Evolutionary conservation across 2,329 filamentous ascomycete species (phyloP).

Genomic region (Pleurostoma richardsiae): DNA sequence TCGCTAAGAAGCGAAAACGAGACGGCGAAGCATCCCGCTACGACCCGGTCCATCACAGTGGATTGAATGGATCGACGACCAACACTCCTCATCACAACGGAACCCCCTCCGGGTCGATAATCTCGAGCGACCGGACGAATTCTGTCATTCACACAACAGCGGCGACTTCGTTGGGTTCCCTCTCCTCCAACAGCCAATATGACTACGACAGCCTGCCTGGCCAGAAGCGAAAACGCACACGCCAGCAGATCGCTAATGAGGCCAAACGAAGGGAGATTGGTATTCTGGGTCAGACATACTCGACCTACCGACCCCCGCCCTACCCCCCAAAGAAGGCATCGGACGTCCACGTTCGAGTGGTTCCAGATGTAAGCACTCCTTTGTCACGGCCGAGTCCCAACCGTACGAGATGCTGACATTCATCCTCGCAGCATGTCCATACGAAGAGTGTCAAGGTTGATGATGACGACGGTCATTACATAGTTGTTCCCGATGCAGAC

Average conservation of each 20-base stretch:
- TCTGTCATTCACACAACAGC: conserved; percentile 81
- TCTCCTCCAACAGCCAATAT: conserved; percentile 57
- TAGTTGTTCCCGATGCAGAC: conserved; percentile 80
- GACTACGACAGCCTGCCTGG: conserved; percentile 65
- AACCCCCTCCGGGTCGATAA: conserved; percentile 63
- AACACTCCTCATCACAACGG: conserved; percentile 66
- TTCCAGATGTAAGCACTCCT: conserved; percentile 54
- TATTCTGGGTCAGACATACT: conserved; percentile 63
- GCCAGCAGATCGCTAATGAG: conserved; percentile 77
- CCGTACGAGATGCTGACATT: conserved; percentile 6
- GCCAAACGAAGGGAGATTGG: conserved; percentile 74
- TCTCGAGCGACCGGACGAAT: conserved; percentile 78
- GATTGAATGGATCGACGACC: conserved; percentile 63
- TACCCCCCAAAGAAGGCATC: conserved; percentile 87
- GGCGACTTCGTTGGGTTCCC: conserved; percentile 76
- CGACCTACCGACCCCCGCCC: conserved; percentile 79
- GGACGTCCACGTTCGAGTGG: conserved; percentile 62
- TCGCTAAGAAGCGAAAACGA: conserved; percentile 71
- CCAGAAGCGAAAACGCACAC: conserved; percentile 83
- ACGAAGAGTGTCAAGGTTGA: conserved; percentile 72
- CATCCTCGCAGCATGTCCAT: conserved; percentile 25
- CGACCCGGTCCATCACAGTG: conserved; percentile 68
- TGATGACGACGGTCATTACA: conserved; percentile 95
- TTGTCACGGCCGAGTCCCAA: too few species aligned
- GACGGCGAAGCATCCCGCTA: conserved; percentile 52